These are phyloP conservation scores for Aspergillus aculeatinus DNA, from an alignment of 2,329 filamentous ascomycete genomes.

Conservation along the genomic window DNA sequence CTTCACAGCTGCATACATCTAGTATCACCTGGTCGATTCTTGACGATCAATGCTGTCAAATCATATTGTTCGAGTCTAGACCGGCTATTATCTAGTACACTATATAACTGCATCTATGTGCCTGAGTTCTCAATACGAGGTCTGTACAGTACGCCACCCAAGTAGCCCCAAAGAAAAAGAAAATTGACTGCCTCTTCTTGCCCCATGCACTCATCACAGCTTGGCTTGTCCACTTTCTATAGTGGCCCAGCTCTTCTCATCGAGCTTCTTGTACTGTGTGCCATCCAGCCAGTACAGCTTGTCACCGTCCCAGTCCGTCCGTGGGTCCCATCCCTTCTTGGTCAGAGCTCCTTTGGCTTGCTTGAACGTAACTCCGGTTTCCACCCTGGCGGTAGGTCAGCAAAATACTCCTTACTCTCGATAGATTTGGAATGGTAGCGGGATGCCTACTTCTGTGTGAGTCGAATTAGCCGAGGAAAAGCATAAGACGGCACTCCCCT, in stretches of 20 bases:
- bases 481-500: slow-evolving; percentile 50
- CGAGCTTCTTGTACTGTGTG: slow-evolving; percentile 40
- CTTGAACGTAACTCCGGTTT: slow-evolving; percentile 52
- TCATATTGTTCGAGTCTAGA: neutral
- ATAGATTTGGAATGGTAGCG: neutral
- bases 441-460: slow-evolving; percentile 45
- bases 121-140: no score
- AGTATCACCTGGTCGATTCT: no score
- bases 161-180: no score
- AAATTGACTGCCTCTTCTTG: no score
- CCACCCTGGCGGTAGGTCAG: slow-evolving; percentile 32
- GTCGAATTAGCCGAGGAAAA: slow-evolving; percentile 48
- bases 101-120: no score
- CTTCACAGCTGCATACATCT: no score
- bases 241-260: slow-evolving; percentile 38
- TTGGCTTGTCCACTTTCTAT: slow-evolving; percentile 48
- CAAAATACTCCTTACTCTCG: neutral
- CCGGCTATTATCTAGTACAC: no score
- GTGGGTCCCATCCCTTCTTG: slow-evolving; percentile 44
- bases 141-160: no score
- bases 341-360: slow-evolving; percentile 48
- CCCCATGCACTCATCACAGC: slow-evolving; percentile 26
- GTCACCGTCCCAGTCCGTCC: slow-evolving; percentile 34
- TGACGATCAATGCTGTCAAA: no score
- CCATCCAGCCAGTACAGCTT: slow-evolving; percentile 48